Evolutionary conservation across 805 yeast genomes (phyloP), one percentile per base, ranked within the genome.

Genomic region (Teunomyces barrocoloradensis): DNA sequence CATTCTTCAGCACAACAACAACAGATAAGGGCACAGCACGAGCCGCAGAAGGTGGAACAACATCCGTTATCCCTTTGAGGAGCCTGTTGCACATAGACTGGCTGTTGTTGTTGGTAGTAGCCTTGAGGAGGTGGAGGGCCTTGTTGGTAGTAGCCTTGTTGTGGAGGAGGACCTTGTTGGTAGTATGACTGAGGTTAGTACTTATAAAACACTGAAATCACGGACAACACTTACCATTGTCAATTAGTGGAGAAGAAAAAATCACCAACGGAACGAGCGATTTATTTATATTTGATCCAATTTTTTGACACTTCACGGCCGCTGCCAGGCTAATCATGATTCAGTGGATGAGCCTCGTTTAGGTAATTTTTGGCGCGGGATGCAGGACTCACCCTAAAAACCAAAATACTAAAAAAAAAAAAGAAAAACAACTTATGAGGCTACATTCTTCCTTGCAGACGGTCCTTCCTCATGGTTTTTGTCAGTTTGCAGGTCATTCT

Each of bases 51-150:
- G 17, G 57, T 46, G 2, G 53, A 47, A 32, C 67, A 65, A 45
- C 68, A 64, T 7, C 68, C 63, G 43, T 57, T 57, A 10, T 54
- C 52, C 9, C 47, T 45, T 27, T 50, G 55, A 3, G 59, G 66
- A 20, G 54, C 59, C 46, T 65, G 69, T 45, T 63, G 67, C 9
- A 59, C 61, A 50, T 65, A 65, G 46, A 63, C 57, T 12, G 70
- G 70, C 47, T 65, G 70, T 18, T 55, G 70, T 47, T 63, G 69
- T 48, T 63, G 69, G 38, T 55, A 54, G 47, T 50, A 58, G 20
- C 65, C 66, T 44, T 56, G 62, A 20, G 49, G 64, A 13, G 57
- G 61, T 23, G 54, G 55, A 21, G 62, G 62, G 20, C 64, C 63
- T 44, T 57, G 59, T 48, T 60, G 63, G 51, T 56, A 56, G 55